These are phyloP conservation scores for Paecilomyces sp. DNA, from an alignment of 2,329 filamentous ascomycete species.

Conservation along the genomic window DNA sequence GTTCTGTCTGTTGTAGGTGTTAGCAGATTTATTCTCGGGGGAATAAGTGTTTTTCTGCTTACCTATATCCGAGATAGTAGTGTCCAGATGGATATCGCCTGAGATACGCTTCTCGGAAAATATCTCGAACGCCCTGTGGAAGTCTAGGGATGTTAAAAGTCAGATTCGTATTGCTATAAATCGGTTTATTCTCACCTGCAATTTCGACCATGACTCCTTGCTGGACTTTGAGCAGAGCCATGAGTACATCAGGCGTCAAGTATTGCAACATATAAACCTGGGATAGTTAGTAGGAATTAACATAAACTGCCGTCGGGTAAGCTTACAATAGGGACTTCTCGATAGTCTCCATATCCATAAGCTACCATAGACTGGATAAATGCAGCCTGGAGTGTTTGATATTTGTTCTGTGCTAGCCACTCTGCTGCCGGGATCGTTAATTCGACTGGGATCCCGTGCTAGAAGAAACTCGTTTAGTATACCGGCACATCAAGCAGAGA, in stretches of 20 bases:
- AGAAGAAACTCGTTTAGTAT: neutral
- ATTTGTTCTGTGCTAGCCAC: neutral
- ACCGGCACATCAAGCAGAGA: neutral
- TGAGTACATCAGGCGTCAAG: neutral
- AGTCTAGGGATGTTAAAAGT: neutral
- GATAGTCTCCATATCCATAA: neutral
- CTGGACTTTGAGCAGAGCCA: neutral
- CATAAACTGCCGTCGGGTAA: neutral
- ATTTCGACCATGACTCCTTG: neutral
- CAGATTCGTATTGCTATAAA: neutral
- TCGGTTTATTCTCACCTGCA: neutral
- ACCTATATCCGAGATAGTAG: neutral
- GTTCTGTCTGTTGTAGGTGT: neutral
- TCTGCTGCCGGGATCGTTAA: neutral
- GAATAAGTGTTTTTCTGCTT: neutral
- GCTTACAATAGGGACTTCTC: neutral
- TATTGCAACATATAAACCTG: neutral
- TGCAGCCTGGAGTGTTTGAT: neutral
- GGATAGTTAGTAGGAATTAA: neutral
- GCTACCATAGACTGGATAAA: neutral
- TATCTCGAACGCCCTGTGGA: neutral
- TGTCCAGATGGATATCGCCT: neutral
- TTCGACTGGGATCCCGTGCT: neutral
- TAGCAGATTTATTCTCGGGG: neutral
- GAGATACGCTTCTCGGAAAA: neutral